A percentile compares a stretch with the other conserved stretches of the same genome.
Conservation (phyloP, 2,329 filamentous ascomycete species). For the Proliferodiscus dingleyae region DNA sequence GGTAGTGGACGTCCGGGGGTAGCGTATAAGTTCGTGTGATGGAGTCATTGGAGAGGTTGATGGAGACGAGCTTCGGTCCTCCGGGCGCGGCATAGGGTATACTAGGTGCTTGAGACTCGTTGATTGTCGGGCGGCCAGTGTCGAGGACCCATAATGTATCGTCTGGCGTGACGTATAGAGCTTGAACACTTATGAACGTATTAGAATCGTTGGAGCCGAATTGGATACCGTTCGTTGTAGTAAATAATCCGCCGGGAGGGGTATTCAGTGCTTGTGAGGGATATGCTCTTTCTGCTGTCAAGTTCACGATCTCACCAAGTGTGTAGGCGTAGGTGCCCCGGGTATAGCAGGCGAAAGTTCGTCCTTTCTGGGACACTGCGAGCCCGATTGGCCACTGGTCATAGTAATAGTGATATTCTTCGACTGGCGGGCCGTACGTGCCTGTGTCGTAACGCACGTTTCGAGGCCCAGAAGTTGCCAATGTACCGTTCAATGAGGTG, state of each 20-base stretch:
- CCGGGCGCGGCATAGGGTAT: conserved; percentile 42
- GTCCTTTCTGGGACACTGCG: conserved; percentile 37
- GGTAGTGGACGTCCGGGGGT: conserved; percentile 38
- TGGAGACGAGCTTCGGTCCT: conserved; percentile 40
- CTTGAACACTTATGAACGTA: conserved; percentile 40
- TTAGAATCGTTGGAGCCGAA: conserved; percentile 41
- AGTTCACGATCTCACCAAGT: conserved; percentile 42
- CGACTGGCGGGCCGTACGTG: conserved; percentile 42
- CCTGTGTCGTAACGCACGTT: conserved; percentile 40
- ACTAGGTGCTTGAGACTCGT: conserved; percentile 33
- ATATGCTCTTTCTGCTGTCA: conserved; percentile 43
- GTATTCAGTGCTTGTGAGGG: conserved; percentile 39
- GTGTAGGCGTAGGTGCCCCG: conserved; percentile 42
- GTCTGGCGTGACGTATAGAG: conserved; percentile 39
- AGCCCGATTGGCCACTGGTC: conserved; percentile 43
- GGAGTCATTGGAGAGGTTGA: conserved; percentile 36
- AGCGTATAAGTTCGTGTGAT: conserved; percentile 37
- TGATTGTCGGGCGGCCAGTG: conserved; percentile 40
- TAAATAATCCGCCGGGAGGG: conserved; percentile 11
- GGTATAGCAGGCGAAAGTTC: conserved; percentile 42
- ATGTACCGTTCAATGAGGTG: conserved; percentile 9
- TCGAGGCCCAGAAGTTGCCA: conserved; percentile 7
- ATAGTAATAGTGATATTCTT: conserved; percentile 46
- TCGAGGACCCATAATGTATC: conserved; percentile 44
- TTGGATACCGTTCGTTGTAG: conserved; percentile 34